phyloP scores from a whole-genome alignment of 768 basidiomycete species.

The Tylopilus subfusipes region DNA sequence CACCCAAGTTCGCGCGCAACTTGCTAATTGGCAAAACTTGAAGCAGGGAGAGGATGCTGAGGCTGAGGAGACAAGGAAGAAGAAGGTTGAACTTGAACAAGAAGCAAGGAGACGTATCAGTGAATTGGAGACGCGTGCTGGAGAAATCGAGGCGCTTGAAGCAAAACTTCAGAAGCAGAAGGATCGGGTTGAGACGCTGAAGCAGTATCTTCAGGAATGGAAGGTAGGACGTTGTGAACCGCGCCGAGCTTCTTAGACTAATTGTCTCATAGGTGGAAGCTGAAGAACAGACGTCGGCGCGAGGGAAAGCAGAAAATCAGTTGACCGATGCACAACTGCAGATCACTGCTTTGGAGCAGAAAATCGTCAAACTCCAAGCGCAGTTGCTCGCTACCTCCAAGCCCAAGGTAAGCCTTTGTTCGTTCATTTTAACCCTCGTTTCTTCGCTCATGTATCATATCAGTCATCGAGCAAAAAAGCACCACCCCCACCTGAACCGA shows the following conservation, averaged over 20 bases:
- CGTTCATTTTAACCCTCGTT: constrained; percentile 16
- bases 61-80: constrained; percentile 51
- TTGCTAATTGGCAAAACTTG: constrained; percentile 65
- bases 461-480: constrained; percentile 15
- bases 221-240: constrained; percentile 36
- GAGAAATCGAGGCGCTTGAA: constrained; percentile 29
- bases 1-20: constrained; percentile 55
- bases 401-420: constrained; percentile 18
- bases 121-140: constrained; percentile 27
- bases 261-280: constrained; percentile 36
- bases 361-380: constrained; percentile 42
- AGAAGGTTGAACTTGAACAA: constrained; percentile 54
- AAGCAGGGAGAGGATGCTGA: constrained; percentile 64
- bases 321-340: constrained; percentile 33
- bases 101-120: constrained; percentile 38
- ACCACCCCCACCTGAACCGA: constrained; percentile 1
- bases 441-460: not conserved
- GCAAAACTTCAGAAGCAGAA: constrained; percentile 43
- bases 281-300: constrained; percentile 36
- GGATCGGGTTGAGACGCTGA: constrained; percentile 41
- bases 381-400: constrained; percentile 40
- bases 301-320: constrained; percentile 33
- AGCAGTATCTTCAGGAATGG: constrained; percentile 40
- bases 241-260: not conserved
- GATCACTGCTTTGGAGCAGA: constrained; percentile 32